Evolutionary conservation across 805 yeast species (phyloP).

Genomic region (Metschnikowia noctiluminum): DNA sequence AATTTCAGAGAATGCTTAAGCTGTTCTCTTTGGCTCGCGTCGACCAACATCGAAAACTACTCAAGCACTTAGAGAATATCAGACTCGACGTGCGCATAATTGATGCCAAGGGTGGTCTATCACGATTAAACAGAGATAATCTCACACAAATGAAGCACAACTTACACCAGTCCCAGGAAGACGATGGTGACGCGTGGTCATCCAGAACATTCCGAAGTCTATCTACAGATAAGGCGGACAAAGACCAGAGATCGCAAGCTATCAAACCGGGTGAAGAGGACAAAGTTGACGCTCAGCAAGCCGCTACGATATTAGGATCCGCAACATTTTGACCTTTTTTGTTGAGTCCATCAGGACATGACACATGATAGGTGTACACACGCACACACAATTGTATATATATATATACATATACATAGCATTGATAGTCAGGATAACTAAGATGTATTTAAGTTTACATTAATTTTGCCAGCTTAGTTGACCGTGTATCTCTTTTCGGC

Average conservation of each 20-base stretch:
- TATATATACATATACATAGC: neutral
- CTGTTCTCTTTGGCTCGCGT: slow-evolving; percentile 66
- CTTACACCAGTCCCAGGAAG: slow-evolving; percentile 41
- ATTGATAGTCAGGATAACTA: neutral
- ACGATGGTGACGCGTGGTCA: slow-evolving; percentile 43
- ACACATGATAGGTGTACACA: no score
- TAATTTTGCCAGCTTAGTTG: slow-evolving; percentile 6
- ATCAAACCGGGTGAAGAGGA: slow-evolving; percentile 8
- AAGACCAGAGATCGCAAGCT: slow-evolving; percentile 10
- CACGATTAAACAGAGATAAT: slow-evolving; percentile 75
- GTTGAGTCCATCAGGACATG: no score
- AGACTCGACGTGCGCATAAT: slow-evolving; percentile 71
- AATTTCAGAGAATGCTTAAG: slow-evolving; percentile 52
- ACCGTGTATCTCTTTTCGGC: slow-evolving; percentile 44
- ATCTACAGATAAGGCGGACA: slow-evolving; percentile 25
- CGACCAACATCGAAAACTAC: slow-evolving; percentile 79
- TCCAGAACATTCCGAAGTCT: slow-evolving; percentile 39
- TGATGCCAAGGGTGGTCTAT: slow-evolving; percentile 75
- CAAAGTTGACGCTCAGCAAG: slow-evolving; percentile 72
- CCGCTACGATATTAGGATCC: slow-evolving; percentile 76
- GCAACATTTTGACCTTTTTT: slow-evolving; percentile 50
- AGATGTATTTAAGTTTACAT: neutral
- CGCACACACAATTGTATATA: no score
- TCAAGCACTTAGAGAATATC: slow-evolving; percentile 67
- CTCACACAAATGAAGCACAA: slow-evolving; percentile 45